Base-by-base conservation (phyloP, 495 filamentous ascomycete genomes). In the Aspergillus sclerotioniger region DNA sequence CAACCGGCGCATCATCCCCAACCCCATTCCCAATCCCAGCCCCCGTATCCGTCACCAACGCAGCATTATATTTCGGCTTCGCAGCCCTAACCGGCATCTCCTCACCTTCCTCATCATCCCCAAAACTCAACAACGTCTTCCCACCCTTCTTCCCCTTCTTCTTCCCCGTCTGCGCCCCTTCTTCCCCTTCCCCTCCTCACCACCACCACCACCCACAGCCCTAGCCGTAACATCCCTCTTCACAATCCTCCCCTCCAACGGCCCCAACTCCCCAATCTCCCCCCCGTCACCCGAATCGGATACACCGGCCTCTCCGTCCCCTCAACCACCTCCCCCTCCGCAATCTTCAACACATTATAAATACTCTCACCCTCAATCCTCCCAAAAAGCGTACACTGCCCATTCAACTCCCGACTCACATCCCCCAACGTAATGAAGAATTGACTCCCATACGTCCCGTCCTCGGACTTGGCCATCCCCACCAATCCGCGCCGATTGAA, bases 351-450 rank as follows among this genome's bases (percentile, higher is more conserved):
- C 59, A 99, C 71, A 69, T 96, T 98, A 71, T 91, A 99, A 49
- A 99, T 91, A 53, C 91, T 96, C 56, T 97, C 92, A 5, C 94
- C 94, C 41, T 88, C 91, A 53, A 99, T 80, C 54, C 95, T 81
- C 45, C 94, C 94, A 76, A 99, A 98, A 64, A 98, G 77, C 4
- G 94, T 97, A 68, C 96, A 96, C 83, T 90, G 87, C 56, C 88
- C 89, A 49, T 86, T 88, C 71, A 99, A 66, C 74, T 98, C 92
- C 32, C 88, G 83, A 52, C 90, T 87, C 52, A 88, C 88, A 29
- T 81, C 87, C 49, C 76, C 86, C 45, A 99, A 77, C 2, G 94
- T 97, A 53, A 99, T 83, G 73, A 99, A 99, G 77, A 98, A 98
- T 76, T 99, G 94, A 71, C 90, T 95, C 43, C 90, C 89, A 73